Base-by-base conservation (phyloP, 179 eudicot genomes). In the Carnegiea gigantea region DNA sequence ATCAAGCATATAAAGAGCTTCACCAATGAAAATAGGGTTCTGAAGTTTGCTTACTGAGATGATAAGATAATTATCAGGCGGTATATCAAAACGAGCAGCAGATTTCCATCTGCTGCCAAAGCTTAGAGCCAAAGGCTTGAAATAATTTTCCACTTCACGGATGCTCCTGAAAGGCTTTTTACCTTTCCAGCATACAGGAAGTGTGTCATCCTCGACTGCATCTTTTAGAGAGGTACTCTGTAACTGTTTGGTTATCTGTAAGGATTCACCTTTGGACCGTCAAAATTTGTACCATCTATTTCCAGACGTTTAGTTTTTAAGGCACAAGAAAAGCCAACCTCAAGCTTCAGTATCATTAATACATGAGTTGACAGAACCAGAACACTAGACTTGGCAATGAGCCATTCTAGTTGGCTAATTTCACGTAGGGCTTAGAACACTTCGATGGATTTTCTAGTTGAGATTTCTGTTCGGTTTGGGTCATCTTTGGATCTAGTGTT, bases 111-210 rank as follows among this genome's bases (percentile, higher is more conserved):
- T 70, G 57, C 74, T 77, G 20, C 83, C 80, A 64, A 91, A 88
- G 80, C 87, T 87, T 28, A 91, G 79, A 57, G 83, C 86, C 76
- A 91, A 43, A 53, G 91, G 91, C 79, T 85, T 87, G 83, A 89
- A 89, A 80, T 89, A 87, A 43, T 84, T 85, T 12, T 65, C 82
- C 14, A 87, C 88, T 67, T 89, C 89, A 0, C 88, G 84, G 9
- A 89, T 48, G 81, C 86, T 85, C 64, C 82, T 85, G 80, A 89
- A 87, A 15, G 88, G 89, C 57, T 43, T 83, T 85, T 75, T 87
- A 44, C 88, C 91, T 83, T 84, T 89, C 91, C 91, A 89, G 79
- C 91, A 89, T 1, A 89, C 82, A 0, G 91, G 89, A 40, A 89
- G 89, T 0, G 91, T 89, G 26, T 81, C 82, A 49, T 89, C 91